Evolutionary conservation across 2,329 filamentous ascomycete species (phyloP).

Genomic region (Alternaria conjuncta): DNA sequence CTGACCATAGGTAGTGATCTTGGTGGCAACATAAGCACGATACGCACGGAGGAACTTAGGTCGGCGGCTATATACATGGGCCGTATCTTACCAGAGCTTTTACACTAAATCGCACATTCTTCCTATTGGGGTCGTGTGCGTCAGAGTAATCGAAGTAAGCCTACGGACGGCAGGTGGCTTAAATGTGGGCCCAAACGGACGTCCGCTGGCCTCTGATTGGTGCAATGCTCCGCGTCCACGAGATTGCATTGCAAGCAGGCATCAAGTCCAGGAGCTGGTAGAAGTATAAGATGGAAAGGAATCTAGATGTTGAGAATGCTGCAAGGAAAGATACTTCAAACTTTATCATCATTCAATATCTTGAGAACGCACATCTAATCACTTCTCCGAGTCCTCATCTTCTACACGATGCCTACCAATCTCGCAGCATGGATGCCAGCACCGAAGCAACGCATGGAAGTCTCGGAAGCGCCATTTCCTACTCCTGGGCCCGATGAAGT

Average conservation of each 20-base stretch:
- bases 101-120: neutral
- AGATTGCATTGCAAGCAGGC: neutral
- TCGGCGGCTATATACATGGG: neutral
- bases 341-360: neutral
- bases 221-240: neutral
- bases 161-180: neutral
- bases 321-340: neutral
- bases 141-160: neutral
- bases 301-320: neutral
- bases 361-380: neutral
- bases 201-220: neutral
- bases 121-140: neutral
- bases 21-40: neutral
- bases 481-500: constrained; percentile 47
- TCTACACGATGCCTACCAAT: neutral
- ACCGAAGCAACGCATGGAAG: constrained; percentile 30
- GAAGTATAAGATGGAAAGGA: neutral
- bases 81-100: neutral
- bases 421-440: constrained; percentile 3
- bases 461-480: constrained; percentile 48
- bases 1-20: neutral
- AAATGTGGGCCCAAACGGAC: neutral
- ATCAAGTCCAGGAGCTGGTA: neutral
- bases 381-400: neutral
- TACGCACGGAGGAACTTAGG: neutral